Evolutionary conservation across 345 rosid species (phyloP).

Genomic region (Eucalyptus caleyi): DNA sequence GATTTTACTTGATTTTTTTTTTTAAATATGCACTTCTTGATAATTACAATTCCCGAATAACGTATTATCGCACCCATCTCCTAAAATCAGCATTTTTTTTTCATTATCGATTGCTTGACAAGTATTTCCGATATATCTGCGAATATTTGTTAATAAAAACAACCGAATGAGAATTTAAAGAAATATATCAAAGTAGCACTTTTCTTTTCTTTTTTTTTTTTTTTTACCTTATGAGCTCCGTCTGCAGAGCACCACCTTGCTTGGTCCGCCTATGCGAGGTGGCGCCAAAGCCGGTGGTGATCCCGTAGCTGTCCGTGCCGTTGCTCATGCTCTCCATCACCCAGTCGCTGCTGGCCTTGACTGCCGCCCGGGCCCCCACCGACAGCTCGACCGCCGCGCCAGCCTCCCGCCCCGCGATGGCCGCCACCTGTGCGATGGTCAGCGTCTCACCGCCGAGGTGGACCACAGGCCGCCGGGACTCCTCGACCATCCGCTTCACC

Average conservation of each 20-base stretch:
- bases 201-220: not conserved
- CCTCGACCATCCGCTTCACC: slow-evolving; percentile 64
- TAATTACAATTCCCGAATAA: not conserved
- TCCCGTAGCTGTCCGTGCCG: slow-evolving; percentile 62
- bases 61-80: not conserved
- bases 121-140: not conserved
- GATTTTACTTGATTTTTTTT: not conserved
- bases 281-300: slow-evolving; percentile 71
- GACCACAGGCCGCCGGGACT: slow-evolving; percentile 46
- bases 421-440: slow-evolving; percentile 73
- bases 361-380: slow-evolving; percentile 41
- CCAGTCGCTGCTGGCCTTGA: slow-evolving; percentile 79
- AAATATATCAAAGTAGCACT: not conserved
- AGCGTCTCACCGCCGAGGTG: slow-evolving; percentile 57
- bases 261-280: slow-evolving; percentile 71
- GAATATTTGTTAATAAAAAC: not conserved
- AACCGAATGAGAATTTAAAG: not conserved
- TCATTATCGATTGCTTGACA: not conserved
- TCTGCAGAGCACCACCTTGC: slow-evolving; percentile 59
- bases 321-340: slow-evolving; percentile 70
- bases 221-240: slow-evolving; percentile 57
- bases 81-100: not conserved
- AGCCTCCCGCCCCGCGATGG: slow-evolving; percentile 20
- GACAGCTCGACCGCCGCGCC: slow-evolving; percentile 33
- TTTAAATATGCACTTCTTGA: not conserved